Evolutionary conservation across 139 green algal species (phyloP).

Genomic region (Chlorella sp.): DNA sequence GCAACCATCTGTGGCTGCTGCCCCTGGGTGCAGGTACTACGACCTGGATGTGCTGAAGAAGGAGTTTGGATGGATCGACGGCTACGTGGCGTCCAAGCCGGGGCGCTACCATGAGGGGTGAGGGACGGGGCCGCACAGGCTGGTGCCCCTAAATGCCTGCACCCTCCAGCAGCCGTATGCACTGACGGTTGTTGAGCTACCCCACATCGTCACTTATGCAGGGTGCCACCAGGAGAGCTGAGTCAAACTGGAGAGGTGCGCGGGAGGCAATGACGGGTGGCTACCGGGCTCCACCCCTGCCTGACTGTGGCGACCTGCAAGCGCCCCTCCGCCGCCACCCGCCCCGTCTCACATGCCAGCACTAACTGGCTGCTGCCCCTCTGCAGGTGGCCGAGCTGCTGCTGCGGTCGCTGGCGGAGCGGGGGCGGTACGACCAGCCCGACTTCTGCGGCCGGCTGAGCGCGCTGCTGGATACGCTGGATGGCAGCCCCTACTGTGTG

Average conservation of each 20-base stretch:
- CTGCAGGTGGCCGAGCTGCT: constrained; percentile 25
- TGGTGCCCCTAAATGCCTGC: too few species aligned
- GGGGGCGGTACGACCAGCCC: background rate
- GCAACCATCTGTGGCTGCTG: too few species aligned
- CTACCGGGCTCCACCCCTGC: too few species aligned
- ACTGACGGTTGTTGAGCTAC: too few species aligned
- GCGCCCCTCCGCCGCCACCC: too few species aligned
- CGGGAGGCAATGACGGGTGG: too few species aligned
- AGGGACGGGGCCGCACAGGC: too few species aligned
- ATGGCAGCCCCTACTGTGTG: constrained; percentile 11
- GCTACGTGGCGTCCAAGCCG: background rate
- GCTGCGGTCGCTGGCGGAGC: constrained; percentile 20
- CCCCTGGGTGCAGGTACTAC: constrained; percentile 19
- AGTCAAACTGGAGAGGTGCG: constrained; percentile 13
- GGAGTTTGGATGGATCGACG: background rate
- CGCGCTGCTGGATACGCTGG: background rate
- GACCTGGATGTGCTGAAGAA: constrained; percentile 11
- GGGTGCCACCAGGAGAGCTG: background rate
- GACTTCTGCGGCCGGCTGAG: constrained; percentile 14
- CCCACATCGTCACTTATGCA: too few species aligned
- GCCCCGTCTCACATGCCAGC: too few species aligned
- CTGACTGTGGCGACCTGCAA: too few species aligned
- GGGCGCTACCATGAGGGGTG: constrained; percentile 20
- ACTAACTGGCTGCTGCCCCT: too few species aligned
- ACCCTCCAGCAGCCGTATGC: too few species aligned